Evolutionary conservation across 1,284 basidiomycete genomes (phyloP), one percentile per base, ranked within the genome.

Genomic region (Malassezia vespertilionis): DNA sequence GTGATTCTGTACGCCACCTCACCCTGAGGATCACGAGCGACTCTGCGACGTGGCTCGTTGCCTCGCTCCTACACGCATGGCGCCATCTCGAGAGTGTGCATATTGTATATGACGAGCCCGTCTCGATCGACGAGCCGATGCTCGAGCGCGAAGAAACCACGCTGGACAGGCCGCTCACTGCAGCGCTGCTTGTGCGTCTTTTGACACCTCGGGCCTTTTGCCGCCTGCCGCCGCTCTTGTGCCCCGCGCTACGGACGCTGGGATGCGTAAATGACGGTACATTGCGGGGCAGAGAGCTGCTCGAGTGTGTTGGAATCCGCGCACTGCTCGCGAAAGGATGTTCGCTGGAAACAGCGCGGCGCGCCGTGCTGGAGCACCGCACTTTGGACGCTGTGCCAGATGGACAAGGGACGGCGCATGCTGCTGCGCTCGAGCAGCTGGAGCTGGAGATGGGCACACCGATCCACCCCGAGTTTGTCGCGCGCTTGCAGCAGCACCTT

Each of bases 221-320:
- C 10, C 2, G 11, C 14, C 15, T 12, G 30, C 15, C 33, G 8
- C 26, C 7, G 6, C 34, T 51, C 14, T 31, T 38, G 27, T 45
- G 42, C 32, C 48, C 48, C 3, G 18, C 33, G 24, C 28, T 51
- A 17, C 27, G 28, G 4, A 22, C 14, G 12, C 42, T 51, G 11
- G 11, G 15, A 12, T 10, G 44, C 33, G 34, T 20, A n/a, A 15
- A 18, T 27, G 48, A 44, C 20, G 26, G 31, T 9, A 31, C 37
- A 4, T 14, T 51, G 27, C 42, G 43, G 11, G 48, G 48, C 24
- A 36, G 42, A 24, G 48, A 51, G 33, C 38, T 51, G 8, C 14
- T 32, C 12, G 40, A 51, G 24, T 20, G 44, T 24, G 48, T 51
- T n/a, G 24, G 26, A 2, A n/a, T 40, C 12, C 47, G 47, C 31